These are phyloP conservation scores for Pichia exigua DNA, from an alignment of 805 yeast genomes.

Conservation along the genomic window DNA sequence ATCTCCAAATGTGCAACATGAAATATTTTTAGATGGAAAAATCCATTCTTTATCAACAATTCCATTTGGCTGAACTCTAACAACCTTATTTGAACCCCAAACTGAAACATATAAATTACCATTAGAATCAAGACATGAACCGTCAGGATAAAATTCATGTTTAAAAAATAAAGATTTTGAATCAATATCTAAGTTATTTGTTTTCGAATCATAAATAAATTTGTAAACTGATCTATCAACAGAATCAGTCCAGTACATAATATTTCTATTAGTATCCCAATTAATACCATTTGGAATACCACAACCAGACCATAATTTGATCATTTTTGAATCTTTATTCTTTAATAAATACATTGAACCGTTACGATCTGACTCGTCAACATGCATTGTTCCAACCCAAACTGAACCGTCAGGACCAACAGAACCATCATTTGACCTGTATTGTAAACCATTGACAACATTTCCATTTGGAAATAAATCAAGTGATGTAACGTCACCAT, in stretches of 20 bases:
- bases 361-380: slow-evolving; percentile 8
- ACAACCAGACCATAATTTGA: slow-evolving; percentile 30
- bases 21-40: slow-evolving; percentile 53
- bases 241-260: slow-evolving; percentile 49
- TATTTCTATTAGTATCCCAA: slow-evolving; percentile 34
- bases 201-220: slow-evolving; percentile 34
- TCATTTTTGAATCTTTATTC: slow-evolving; percentile 24
- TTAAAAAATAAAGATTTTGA: slow-evolving; percentile 33
- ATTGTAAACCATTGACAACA: slow-evolving; percentile 21
- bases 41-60: slow-evolving; percentile 40
- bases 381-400: slow-evolving; percentile 74
- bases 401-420: slow-evolving; percentile 71
- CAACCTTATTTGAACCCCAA: slow-evolving; percentile 52
- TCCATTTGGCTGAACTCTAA: slow-evolving; percentile 45
- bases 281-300: slow-evolving; percentile 68
- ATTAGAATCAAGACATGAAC: slow-evolving; percentile 50
- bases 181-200: slow-evolving; percentile 27
- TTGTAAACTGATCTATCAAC: slow-evolving; percentile 38
- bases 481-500: slow-evolving; percentile 31
- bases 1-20: slow-evolving; percentile 70
- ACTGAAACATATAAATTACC: slow-evolving; percentile 60
- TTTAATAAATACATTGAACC: slow-evolving; percentile 49
- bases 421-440: slow-evolving; percentile 77
- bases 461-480: slow-evolving; percentile 34
- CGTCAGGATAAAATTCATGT: slow-evolving; percentile 55